These are phyloP conservation scores for Apiospora koreana DNA, from an alignment of 2,329 filamentous ascomycete species.

Conservation along the genomic window DNA sequence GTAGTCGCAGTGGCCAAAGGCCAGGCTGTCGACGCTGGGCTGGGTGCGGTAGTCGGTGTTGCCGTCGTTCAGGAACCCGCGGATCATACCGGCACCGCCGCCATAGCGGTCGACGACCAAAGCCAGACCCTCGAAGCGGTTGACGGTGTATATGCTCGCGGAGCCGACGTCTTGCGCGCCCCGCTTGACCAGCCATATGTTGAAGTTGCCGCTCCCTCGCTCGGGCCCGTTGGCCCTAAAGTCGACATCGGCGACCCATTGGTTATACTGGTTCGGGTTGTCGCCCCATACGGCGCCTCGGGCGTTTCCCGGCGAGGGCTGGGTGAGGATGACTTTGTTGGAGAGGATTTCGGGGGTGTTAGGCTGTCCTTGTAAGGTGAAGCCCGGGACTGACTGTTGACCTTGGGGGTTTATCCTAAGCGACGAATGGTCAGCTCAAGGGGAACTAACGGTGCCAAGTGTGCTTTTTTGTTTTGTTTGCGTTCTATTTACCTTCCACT, in stretches of 20 bases:
- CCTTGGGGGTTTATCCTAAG: constrained; percentile 62
- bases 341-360: constrained; percentile 68
- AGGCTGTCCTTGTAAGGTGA: constrained; percentile 55
- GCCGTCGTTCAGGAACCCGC: constrained; percentile 94
- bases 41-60: constrained; percentile 75
- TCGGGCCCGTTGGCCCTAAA: constrained; percentile 88
- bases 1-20: constrained; percentile 92
- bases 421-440: constrained; percentile 11
- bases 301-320: constrained; percentile 81
- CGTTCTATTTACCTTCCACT: constrained; percentile 53
- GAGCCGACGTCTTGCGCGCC: constrained; percentile 66
- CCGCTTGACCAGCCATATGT: constrained; percentile 85
- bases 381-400: constrained; percentile 54
- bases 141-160: constrained; percentile 80
- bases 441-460: neutral
- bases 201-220: constrained; percentile 82
- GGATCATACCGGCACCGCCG: constrained; percentile 74
- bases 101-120: constrained; percentile 84
- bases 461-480: no score
- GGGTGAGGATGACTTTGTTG: constrained; percentile 90
- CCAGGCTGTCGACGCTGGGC: constrained; percentile 76
- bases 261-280: constrained; percentile 57
- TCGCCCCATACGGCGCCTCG: constrained; percentile 83
- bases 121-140: constrained; percentile 86
- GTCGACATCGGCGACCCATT: constrained; percentile 82